Base-by-base conservation (phyloP, 2,329 filamentous ascomycete genomes). In the Atkinsonella hypoxylon region DNA sequence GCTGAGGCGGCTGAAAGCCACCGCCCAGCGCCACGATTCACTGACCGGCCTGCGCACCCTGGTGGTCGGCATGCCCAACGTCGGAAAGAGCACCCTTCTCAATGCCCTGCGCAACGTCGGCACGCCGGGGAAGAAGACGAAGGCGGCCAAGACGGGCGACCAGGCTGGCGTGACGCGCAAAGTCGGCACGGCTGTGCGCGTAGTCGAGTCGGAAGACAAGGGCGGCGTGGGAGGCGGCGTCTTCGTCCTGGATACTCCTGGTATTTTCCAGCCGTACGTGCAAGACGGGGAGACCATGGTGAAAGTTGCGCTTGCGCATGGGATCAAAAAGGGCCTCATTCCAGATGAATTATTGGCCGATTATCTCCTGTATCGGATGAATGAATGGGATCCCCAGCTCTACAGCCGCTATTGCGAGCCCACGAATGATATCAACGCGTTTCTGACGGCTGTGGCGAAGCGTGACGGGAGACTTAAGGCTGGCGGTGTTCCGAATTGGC, bases 31-130 rank as follows among this genome's bases (percentile, higher is more conserved):
- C 1, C 56, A 65, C 18, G 66, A 81, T 58, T 79, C 78, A 20
- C 70, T 97, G n/a, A 83, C 87, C 8, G 90, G 89, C n/a, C 78
- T 89, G 58, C 81, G 89, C 46, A 79, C 89, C 51, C 78, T 98
- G 65, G 80, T 97, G 1, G 90, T 97, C 13, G 93, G 93, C 50
- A 96, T 98, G 90, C 93, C 93, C 36, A 98, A 98, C 63, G 88
- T 95, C 0, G 93, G 93, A 36, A 98, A 98, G 69, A 95, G 88
- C 45, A 89, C 90, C 1, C 74, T 98, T n/a, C 79, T 98, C 41
- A 98, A 98, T 66, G 79, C 83, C 15, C 76, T 97, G 46, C 83
- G 93, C 18, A 78, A 75, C 40, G 72, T 76, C 17, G 88, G 89
- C 40, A 77, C 63, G 1, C 61, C 63, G 46, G 74, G 75, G 18